A percentile compares a stretch with the other conserved stretches of the same genome.
phyloP scores from a whole-genome alignment of 2,329 filamentous ascomycete species.

The Colletotrichum chlorophyti region DNA sequence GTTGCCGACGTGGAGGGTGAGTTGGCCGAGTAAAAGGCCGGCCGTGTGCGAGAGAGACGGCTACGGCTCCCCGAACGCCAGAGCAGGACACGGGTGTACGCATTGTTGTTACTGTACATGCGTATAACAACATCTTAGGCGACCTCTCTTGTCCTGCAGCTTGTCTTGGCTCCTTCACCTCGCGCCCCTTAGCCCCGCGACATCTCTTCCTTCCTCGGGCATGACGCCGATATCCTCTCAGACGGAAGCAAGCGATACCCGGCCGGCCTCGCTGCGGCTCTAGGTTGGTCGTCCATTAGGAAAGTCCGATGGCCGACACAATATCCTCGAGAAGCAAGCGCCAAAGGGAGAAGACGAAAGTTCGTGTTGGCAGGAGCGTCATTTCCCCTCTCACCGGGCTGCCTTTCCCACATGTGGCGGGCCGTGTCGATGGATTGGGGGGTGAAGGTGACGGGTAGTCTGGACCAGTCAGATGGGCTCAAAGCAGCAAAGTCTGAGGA shows the following conservation, averaged over 20 bases:
- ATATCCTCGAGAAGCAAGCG: not conserved
- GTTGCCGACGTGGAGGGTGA: not conserved
- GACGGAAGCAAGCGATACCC: not conserved
- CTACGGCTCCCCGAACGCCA: too few species aligned
- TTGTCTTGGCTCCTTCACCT: too few species aligned
- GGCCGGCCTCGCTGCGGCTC: not conserved
- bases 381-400: conserved; percentile 5
- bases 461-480: conserved; percentile 9
- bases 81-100: too few species aligned
- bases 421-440: not conserved
- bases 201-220: too few species aligned
- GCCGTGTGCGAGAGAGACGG: not conserved
- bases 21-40: not conserved
- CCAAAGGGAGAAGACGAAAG: not conserved
- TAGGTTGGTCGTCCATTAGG: conserved; percentile 11
- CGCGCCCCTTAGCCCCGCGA: too few species aligned
- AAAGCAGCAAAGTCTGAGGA: conserved; percentile 23
- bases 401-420: conserved; percentile 13
- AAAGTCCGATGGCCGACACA: conserved; percentile 8
- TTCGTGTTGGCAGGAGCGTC: conserved; percentile 20
- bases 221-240: too few species aligned
- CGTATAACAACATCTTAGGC: too few species aligned
- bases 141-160: too few species aligned
- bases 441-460: not conserved
- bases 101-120: too few species aligned